Base-by-base conservation (phyloP, 768 basidiomycete genomes). In the Tricholoma bakamatsutake region DNA sequence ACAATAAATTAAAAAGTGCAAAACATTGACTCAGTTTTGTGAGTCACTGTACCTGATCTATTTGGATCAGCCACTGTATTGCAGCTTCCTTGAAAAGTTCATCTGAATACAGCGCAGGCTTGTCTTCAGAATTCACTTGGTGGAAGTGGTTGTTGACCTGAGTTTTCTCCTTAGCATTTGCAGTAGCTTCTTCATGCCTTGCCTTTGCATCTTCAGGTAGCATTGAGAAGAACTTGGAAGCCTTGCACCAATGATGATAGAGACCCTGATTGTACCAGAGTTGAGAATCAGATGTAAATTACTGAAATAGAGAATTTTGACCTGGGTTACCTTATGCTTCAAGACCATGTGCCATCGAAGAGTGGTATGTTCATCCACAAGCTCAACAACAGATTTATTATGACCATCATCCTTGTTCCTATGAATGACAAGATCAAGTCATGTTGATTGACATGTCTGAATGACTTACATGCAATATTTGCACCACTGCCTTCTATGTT, bases 21-120 rank as follows among this genome's bases (percentile, higher is more conserved):
- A n/a, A n/a, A n/a, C n/a, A n/a, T n/a, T n/a, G n/a, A n/a, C n/a
- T n/a, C n/a, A n/a, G n/a, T n/a, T n/a, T n/a, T n/a, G n/a, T n/a
- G n/a, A n/a, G n/a, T n/a, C n/a, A n/a, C n/a, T 6, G 30, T 42
- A 71, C 72, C 61, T 74, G 71, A 61, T 73, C 63, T 3, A 70
- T 73, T 8, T 64, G 60, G 18, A 74, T 61, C 2, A 74, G 58
- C 73, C 72, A 74, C 46, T 73, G 54, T 47, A 68, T 64, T 4
- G 67, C 67, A 0, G 67, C 67, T 9, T 64, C 55, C 9, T 55
- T 52, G 40, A 73, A 69, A 5, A 59, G 13, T 2, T 50, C 40
- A 52, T 69, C 59, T 2, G 62, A 52, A 53, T 71, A 70, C 2
- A 40, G 47, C 7, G 60, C 43, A 5, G 59, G 57, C 15, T 48